Evolutionary conservation across 2,329 filamentous ascomycete species (phyloP).

Genomic region (Ambrosiella xylebori): DNA sequence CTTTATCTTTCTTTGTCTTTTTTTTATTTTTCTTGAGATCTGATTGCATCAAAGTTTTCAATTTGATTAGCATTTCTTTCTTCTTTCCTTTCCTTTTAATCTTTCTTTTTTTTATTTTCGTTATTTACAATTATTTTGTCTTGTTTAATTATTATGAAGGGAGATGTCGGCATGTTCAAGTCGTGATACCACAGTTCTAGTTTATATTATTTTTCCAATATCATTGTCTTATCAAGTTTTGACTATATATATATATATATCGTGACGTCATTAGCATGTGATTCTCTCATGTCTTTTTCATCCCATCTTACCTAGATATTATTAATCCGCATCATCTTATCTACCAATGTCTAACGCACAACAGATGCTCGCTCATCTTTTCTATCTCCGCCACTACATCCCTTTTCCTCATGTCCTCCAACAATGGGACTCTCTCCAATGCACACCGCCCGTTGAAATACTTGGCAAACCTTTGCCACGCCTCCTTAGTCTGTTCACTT

Average conservation of each 20-base stretch:
- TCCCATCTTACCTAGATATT: neutral
- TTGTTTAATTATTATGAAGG: neutral
- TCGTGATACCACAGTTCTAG: neutral
- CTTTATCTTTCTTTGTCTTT: neutral
- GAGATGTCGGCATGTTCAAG: neutral
- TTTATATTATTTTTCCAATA: too few relatives aligned
- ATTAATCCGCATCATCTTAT: neutral
- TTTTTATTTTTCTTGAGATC: neutral
- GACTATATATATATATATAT: neutral
- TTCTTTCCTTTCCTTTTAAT: neutral
- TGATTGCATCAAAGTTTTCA: too few relatives aligned
- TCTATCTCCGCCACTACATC: constrained; percentile 52
- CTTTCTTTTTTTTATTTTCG: neutral
- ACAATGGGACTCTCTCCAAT: constrained; percentile 70
- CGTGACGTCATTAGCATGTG: neutral
- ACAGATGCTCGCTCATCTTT: constrained; percentile 48
- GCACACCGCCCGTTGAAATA: constrained; percentile 79
- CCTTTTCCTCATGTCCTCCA: constrained; percentile 75
- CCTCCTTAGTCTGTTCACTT: constrained; percentile 35
- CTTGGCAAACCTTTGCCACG: constrained; percentile 59
- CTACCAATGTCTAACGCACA: constrained; percentile 55
- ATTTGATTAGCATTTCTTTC: too few relatives aligned
- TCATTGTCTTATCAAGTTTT: neutral
- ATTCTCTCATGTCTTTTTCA: neutral
- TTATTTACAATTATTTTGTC: neutral